phyloP scores from a whole-genome alignment of 306 rosid genomes.

The Vigna nakashimae region DNA sequence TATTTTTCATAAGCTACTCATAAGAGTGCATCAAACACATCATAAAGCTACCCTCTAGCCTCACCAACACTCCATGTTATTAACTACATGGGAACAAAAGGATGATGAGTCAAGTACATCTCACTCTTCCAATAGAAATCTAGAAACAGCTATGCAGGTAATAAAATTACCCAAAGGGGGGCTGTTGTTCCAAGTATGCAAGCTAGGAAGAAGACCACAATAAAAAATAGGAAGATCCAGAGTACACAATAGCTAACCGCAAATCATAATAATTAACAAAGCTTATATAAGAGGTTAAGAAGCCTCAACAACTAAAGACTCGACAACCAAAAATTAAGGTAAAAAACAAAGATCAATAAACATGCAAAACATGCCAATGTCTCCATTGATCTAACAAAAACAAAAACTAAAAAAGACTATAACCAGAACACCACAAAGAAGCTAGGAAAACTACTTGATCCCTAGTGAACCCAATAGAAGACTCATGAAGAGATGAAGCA shows the following conservation, averaged over 20 bases:
- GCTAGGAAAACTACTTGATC: neutral
- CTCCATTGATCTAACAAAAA: neutral
- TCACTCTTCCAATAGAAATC: constrained; percentile 9
- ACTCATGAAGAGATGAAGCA: neutral
- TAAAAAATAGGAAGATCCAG: neutral
- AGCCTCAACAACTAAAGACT: neutral
- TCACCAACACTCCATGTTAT: constrained; percentile 34
- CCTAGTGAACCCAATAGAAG: neutral
- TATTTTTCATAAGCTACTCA: constrained; percentile 30
- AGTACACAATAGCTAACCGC: neutral
- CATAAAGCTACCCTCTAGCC: constrained; percentile 20
- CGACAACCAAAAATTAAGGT: neutral
- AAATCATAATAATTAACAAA: neutral
- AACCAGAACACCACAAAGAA: neutral
- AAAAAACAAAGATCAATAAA: neutral
- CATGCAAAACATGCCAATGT: neutral
- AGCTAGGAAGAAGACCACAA: neutral
- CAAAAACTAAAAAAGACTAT: neutral
- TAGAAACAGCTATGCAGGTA: neutral
- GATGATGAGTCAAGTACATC: neutral
- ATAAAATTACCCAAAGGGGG: constrained; percentile 12
- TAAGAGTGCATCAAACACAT: neutral
- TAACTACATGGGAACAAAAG: constrained; percentile 23
- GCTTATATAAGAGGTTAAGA: neutral
- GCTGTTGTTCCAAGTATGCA: neutral